Evolutionary conservation across 2,329 filamentous ascomycete species (phyloP), one percentile per base, ranked within the genome.

Genomic region (Nemania abortiva): DNA sequence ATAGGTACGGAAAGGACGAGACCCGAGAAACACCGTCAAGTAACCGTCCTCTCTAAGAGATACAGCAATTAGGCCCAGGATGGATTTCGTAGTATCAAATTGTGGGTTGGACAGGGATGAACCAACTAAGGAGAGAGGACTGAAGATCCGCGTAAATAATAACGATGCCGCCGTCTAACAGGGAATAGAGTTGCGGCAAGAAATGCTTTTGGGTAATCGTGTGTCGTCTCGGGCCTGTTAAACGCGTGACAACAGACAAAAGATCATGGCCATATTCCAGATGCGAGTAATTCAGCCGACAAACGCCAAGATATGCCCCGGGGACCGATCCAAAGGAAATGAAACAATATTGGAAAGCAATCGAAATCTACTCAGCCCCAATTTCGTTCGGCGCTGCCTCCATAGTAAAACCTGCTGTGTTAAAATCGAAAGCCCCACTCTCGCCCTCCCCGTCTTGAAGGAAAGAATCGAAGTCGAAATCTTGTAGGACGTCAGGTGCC

Each of bases 401-500:
- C 81, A 90, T 86, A n/a, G 81, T 77, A 75, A 89, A 88, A 54
- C 80, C 78, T 27, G 81, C 80, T 18, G 83, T 79, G 70, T 81
- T 81, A 74, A 91, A 90, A 79, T 87, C 87, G 70, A 90, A 91
- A 4, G 76, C 78, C 52, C 80, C 78, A 50, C 82, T 81, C 49
- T 84, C 84, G 39, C 80, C 82, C 55, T 86, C 85, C 68, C 86
- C 84, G 65, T 87, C 84, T 71, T 91, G 88, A 7, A 91, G 81
- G 82, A 91, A 91, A 1, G 89, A 90, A 78, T 91, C 89, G 73
- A 91, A 88, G 72, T 91, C 89, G 74, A 91, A 91, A 72, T 90
- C 89, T 74, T 88, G 88, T 56, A 91, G 82, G 42, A 91, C 89
- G 75, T 91, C 86, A 63, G 80, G 81, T 6, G 84, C 83, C 69